phyloP scores from a whole-genome alignment of 192 early-diverging fungal species.

The Cladochytrium replicatum region DNA sequence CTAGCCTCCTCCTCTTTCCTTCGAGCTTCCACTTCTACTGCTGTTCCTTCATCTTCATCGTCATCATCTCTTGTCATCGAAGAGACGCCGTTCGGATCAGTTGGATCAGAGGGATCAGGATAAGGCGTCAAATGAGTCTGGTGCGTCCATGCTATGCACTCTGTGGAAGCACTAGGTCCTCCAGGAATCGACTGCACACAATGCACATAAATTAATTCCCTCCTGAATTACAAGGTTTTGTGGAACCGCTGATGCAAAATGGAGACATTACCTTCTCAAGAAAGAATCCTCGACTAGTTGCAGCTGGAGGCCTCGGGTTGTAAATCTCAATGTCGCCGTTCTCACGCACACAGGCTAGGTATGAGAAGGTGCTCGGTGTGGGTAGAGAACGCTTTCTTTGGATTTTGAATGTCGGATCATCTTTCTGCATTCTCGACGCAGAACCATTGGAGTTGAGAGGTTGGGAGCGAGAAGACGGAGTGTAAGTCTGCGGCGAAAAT shows the following conservation, averaged over 20 bases:
- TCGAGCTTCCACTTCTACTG: conserved; percentile 23
- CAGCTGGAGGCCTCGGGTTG: conserved; percentile 39
- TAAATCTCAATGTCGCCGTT: conserved; percentile 95
- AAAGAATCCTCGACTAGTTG: conserved; percentile 39
- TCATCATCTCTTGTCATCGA: conserved; percentile 45
- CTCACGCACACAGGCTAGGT: conserved; percentile 73
- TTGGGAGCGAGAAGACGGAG: too few species aligned
- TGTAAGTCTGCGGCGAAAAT: conserved; percentile 60
- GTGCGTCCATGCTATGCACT: conserved; percentile 75
- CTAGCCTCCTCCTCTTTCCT: conserved; percentile 21
- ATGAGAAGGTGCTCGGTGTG: too few species aligned
- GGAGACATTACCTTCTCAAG: conserved; percentile 60
- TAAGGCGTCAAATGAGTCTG: conserved; percentile 34
- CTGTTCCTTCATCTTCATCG: conserved; percentile 58
- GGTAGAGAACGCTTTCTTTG: too few species aligned
- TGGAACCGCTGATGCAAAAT: background rate
- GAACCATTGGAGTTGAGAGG: too few species aligned
- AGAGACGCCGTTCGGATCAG: background rate
- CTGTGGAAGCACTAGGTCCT: conserved; percentile 58
- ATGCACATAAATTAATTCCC: background rate
- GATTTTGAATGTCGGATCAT: too few species aligned
- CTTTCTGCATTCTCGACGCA: too few species aligned
- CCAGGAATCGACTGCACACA: conserved; percentile 66
- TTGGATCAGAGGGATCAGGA: too few species aligned
- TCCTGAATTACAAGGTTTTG: background rate